Evolutionary conservation across 2,329 filamentous ascomycete species (phyloP).

Genomic region (Hymenoscyphus salicellus): DNA sequence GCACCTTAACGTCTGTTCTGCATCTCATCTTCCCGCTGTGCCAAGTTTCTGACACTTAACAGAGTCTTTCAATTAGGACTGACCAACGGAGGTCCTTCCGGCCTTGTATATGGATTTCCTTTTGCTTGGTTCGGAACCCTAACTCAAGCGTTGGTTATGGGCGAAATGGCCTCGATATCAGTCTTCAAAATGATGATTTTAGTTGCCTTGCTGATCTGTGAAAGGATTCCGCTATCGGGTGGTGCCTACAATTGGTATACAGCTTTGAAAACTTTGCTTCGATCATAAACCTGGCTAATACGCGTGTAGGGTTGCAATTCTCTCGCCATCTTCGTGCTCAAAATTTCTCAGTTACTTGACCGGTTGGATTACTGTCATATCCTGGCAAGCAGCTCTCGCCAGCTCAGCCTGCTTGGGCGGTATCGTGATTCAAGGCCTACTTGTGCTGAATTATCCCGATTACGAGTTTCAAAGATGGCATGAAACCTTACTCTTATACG

Average conservation of each 20-base stretch:
- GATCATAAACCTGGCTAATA: background rate
- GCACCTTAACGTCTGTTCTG: background rate
- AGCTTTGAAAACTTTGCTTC: background rate
- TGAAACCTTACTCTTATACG: background rate
- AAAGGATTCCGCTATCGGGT: no score
- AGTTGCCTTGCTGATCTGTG: no score
- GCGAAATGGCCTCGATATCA: background rate
- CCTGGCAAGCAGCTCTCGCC: background rate
- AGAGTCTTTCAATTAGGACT: background rate
- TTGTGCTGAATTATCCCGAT: background rate
- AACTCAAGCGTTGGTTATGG: background rate
- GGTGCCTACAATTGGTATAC: background rate
- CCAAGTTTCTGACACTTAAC: background rate
- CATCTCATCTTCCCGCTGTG: background rate
- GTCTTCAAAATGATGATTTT: background rate
- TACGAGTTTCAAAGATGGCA: background rate
- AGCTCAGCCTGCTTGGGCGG: background rate
- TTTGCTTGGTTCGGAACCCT: background rate
- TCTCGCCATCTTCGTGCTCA: background rate
- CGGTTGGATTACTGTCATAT: background rate
- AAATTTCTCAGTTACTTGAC: background rate
- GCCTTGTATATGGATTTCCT: background rate
- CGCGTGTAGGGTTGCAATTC: background rate
- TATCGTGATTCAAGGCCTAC: background rate
- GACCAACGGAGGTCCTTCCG: background rate